phyloP scores from a whole-genome alignment of 179 eudicot species.

The Actinidia chinensis region DNA sequence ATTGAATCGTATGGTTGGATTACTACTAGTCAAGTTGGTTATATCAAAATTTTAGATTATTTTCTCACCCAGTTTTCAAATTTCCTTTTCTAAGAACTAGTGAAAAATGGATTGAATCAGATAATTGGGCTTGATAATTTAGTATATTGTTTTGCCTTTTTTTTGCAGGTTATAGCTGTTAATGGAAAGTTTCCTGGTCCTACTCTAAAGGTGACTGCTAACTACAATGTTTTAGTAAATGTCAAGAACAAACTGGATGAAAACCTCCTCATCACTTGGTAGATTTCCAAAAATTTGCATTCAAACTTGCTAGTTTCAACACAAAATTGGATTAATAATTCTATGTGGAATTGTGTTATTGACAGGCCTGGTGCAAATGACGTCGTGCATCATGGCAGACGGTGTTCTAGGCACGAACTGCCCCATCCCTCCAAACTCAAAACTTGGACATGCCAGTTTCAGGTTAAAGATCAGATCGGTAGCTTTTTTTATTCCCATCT shows the following conservation, averaged over 20 bases:
- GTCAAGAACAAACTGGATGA: conserved; percentile 79
- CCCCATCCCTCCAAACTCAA: conserved; percentile 73
- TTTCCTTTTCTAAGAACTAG: too few relatives aligned
- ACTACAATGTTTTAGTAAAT: conserved; percentile 60
- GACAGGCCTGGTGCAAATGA: conserved; percentile 66
- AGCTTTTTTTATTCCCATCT: conserved; percentile 82
- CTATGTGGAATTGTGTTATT: conserved; percentile 17
- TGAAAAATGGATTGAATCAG: too few relatives aligned
- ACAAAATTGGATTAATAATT: too few relatives aligned
- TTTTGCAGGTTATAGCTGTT: conserved; percentile 71
- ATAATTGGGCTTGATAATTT: too few relatives aligned
- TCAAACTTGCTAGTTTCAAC: too few relatives aligned
- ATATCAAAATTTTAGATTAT: too few relatives aligned
- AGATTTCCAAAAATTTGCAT: conserved; percentile 14
- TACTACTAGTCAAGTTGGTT: too few relatives aligned
- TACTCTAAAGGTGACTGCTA: conserved; percentile 62
- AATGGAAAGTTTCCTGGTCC: conserved; percentile 81
- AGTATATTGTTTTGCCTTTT: too few relatives aligned
- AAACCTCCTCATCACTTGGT: conserved; percentile 72
- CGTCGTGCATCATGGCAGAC: conserved; percentile 85
- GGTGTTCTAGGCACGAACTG: conserved; percentile 92
- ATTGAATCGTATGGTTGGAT: too few relatives aligned
- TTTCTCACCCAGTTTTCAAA: too few relatives aligned
- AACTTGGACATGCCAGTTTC: conserved; percentile 83
- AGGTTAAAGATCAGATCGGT: conserved; percentile 92